A percentile compares a stretch with the other conserved stretches of the same genome.
phyloP scores from a whole-genome alignment of 2,329 filamentous ascomycete species.

The Paraphoma chrysanthemicola region DNA sequence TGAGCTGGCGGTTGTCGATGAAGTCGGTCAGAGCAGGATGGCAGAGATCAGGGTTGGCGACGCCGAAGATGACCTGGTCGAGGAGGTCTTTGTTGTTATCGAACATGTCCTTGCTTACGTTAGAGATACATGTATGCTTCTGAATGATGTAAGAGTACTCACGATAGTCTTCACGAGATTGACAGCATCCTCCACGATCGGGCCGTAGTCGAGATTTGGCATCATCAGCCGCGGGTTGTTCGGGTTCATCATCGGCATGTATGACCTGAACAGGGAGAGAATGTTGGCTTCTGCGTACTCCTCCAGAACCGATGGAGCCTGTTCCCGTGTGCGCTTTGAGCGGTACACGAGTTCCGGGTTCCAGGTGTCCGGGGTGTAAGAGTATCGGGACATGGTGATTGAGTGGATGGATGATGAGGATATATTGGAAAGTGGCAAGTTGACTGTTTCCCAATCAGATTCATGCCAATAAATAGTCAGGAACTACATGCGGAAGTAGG shows the following conservation, averaged over 20 bases:
- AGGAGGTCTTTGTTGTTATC: conserved; percentile 1
- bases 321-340: not conserved
- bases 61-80: conserved; percentile 15
- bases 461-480: no score
- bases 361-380: not conserved
- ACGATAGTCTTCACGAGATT: not conserved
- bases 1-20: not conserved
- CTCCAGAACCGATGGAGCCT: not conserved
- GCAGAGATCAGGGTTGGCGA: conserved; percentile 1
- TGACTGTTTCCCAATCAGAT: not conserved
- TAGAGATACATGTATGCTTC: not conserved
- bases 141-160: not conserved
- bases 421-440: no score
- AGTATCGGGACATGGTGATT: not conserved
- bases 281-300: not conserved
- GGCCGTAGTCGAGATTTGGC: not conserved
- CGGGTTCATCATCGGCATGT: not conserved
- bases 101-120: not conserved
- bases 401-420: not conserved
- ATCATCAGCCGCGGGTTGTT: not conserved
- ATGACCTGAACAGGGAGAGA: not conserved
- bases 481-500: no score
- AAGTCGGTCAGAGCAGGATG: conserved; percentile 8
- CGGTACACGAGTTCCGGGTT: not conserved
- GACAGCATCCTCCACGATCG: not conserved